Conservation (phyloP, 495 filamentous ascomycete genomes). For the Trichoderma orchidacearum region DNA sequence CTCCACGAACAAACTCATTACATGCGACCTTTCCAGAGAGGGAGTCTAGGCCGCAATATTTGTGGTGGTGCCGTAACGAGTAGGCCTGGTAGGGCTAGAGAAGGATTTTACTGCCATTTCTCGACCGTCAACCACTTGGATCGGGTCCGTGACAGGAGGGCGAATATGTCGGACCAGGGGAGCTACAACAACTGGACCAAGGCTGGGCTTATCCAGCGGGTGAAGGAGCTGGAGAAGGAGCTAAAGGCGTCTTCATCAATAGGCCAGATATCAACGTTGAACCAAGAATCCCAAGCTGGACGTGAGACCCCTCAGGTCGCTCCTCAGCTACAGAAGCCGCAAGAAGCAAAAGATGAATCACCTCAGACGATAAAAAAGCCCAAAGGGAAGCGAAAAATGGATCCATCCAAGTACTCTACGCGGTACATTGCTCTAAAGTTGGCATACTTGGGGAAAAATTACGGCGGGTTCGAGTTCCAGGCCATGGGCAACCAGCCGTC, state of each 20-base stretch:
- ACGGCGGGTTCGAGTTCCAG: constrained; percentile 84
- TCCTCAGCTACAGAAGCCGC: background rate
- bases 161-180: constrained; percentile 14
- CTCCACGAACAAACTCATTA: background rate
- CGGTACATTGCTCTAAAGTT: constrained; percentile 83
- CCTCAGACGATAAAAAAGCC: constrained; percentile 9
- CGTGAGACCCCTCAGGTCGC: background rate
- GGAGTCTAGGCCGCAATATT: background rate
- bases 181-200: constrained; percentile 45
- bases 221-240: constrained; percentile 50
- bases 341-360: background rate
- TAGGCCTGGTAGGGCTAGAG: background rate
- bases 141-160: background rate
- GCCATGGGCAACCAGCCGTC: constrained; percentile 52
- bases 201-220: constrained; percentile 48
- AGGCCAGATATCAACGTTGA: background rate
- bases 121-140: background rate
- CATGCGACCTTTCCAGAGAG: background rate
- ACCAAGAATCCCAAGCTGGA: background rate
- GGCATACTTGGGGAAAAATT: constrained; percentile 80
- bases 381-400: constrained; percentile 40
- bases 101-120: background rate
- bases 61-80: background rate
- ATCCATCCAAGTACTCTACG: constrained; percentile 69
- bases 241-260: constrained; percentile 13